A percentile compares a stretch with the other conserved stretches of the same genome.
These are phyloP conservation scores for Phytopythium montanum DNA, from an alignment of 352 stramenopile species.

Conservation along the genomic window DNA sequence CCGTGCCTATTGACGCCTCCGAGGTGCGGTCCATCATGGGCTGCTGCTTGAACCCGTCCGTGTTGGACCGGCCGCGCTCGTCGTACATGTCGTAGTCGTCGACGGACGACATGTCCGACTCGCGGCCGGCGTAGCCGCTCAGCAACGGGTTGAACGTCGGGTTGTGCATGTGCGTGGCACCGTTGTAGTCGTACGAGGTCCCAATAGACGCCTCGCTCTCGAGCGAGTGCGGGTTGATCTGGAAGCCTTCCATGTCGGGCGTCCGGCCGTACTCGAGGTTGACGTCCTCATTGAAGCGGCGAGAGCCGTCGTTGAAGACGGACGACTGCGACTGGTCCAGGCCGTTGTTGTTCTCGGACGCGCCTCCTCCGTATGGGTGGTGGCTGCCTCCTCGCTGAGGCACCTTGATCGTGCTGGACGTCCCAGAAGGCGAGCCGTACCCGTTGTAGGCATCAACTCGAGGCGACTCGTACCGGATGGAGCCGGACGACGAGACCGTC, in stretches of 20 bases:
- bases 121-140: constrained; percentile 32
- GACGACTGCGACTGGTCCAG: constrained; percentile 28
- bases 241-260: constrained; percentile 39
- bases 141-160: constrained; percentile 34
- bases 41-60: constrained; percentile 8
- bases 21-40: constrained; percentile 13
- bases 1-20: constrained; percentile 49
- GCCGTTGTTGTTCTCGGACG: constrained; percentile 3
- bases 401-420: constrained; percentile 12
- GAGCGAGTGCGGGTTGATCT: constrained; percentile 32
- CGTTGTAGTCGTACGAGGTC: constrained; percentile 43
- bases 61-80: constrained; percentile 15
- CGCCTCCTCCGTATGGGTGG: constrained; percentile 17
- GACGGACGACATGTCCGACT: constrained; percentile 62
- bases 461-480: constrained; percentile 22
- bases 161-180: constrained; percentile 24
- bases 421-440: constrained; percentile 23
- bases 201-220: constrained; percentile 59
- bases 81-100: constrained; percentile 50
- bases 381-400: constrained; percentile 24
- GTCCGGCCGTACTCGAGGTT: constrained; percentile 41
- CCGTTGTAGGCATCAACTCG: constrained; percentile 26
- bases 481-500: constrained; percentile 61
- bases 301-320: constrained; percentile 30
- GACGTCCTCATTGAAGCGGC: constrained; percentile 29